Evolutionary conservation across 202 grass and related monocot species (phyloP), one percentile per base, ranked within the genome.

Genomic region (Setaria viridis): DNA sequence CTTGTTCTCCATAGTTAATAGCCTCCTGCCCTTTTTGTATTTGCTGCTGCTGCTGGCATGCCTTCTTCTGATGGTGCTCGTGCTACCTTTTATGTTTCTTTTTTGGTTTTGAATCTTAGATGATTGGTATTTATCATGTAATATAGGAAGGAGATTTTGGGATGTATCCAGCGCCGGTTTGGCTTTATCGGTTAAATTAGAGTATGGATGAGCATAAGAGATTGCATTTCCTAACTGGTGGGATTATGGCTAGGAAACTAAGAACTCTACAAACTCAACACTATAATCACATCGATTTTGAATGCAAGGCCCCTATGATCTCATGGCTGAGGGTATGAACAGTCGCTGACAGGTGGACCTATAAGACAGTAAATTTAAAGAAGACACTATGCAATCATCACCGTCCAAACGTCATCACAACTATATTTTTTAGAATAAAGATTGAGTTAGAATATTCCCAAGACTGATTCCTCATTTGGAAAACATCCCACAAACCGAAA

Each of bases 1-100:
- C 65, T 37, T 89, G 29, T 16, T 93, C 89, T 41, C 89, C 33
- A 9, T 91, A 57, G 63, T 46, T 80, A 43, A 56, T 80, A 16
- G 7, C 47, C 47, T 16, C 10, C 29, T 77, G 9, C 53, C 37
- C 47, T 6, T 72, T 51, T 58, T 77, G 1, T 82, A 63, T 76
- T 70, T 87, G 34, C 34, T 72, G 49, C 33, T 87, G 34, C 34
- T 72, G 49, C 33, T 70, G 58, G 46, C 49, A 73, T 93, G 65
- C 35, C 17, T 42, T 87, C 43, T 80, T 67, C 48, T 62, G 53
- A 17, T 74, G 74, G 59, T 8, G 6, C 33, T 72, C 16, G 54
- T 39, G 33, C 54, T 77, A 65, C 7, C 17, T 78, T 35, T 37
- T 12, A 21, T 56, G 55, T n/a, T 25, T 55, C 8, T 34, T 83